Evolutionary conservation across 208 protist genomes (phyloP).

Genomic region (Crithidia acanthocephali): DNA sequence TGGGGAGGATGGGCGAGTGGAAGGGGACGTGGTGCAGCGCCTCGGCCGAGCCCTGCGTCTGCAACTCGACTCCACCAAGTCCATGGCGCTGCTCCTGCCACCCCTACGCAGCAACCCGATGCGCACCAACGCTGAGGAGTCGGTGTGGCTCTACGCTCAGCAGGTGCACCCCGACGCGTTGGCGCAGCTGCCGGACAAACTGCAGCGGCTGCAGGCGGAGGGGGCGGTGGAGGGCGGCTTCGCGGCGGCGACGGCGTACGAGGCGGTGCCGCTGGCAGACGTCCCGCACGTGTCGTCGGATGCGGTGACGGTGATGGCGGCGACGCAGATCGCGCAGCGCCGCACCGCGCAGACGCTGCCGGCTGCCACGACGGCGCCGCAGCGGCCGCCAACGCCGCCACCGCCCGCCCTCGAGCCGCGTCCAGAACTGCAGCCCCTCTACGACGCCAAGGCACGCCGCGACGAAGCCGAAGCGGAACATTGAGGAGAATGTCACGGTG

Average conservation of each 20-base stretch:
- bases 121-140: constrained; percentile 61
- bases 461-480: constrained; percentile 56
- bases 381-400: constrained; percentile 85
- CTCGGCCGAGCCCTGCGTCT: constrained; percentile 62
- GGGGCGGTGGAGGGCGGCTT: neutral
- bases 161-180: constrained; percentile 67
- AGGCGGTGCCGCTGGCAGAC: constrained; percentile 52
- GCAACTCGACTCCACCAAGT: constrained; percentile 34
- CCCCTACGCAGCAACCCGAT: constrained; percentile 57
- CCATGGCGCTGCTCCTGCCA: constrained; percentile 54
- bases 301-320: constrained; percentile 74
- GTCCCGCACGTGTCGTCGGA: constrained; percentile 51
- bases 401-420: constrained; percentile 69
- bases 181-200: constrained; percentile 50
- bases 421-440: constrained; percentile 83
- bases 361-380: constrained; percentile 52
- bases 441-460: constrained; percentile 64
- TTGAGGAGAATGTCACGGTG: constrained; percentile 4
- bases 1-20: constrained; percentile 43
- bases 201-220: constrained; percentile 31
- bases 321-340: constrained; percentile 38
- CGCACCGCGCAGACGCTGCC: constrained; percentile 50
- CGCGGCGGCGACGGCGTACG: constrained; percentile 43
- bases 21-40: constrained; percentile 49
- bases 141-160: constrained; percentile 78